phyloP scores from a whole-genome alignment of 306 rosid genomes.

The Castanospermum australe region DNA sequence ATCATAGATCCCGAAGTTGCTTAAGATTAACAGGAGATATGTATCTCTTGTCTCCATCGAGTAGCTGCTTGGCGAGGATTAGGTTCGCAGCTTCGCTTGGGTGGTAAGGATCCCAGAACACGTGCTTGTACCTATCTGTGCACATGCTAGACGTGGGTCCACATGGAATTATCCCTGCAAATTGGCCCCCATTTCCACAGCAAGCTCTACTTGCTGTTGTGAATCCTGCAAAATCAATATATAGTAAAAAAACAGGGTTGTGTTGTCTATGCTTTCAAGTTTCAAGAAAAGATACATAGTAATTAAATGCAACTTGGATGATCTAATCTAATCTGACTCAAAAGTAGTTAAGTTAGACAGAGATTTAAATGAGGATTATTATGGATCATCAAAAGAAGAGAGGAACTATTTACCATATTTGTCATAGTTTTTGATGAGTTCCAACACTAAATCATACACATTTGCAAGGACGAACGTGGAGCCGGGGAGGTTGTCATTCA shows the following conservation, averaged over 20 bases:
- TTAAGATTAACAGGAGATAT: constrained; percentile 81
- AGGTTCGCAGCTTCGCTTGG: constrained; percentile 94
- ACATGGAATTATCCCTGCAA: constrained; percentile 92
- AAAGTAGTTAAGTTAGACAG: background rate
- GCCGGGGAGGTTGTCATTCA: constrained; percentile 72
- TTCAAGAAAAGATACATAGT: too few relatives aligned
- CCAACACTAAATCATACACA: constrained; percentile 74
- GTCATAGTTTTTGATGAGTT: constrained; percentile 59
- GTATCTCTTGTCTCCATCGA: constrained; percentile 69
- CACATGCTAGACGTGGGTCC: constrained; percentile 86
- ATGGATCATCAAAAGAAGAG: background rate
- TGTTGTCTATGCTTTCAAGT: too few relatives aligned
- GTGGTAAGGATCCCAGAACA: constrained; percentile 97
- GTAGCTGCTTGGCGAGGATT: constrained; percentile 66
- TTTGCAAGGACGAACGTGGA: constrained; percentile 76
- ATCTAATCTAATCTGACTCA: too few relatives aligned
- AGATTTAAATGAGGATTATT: background rate
- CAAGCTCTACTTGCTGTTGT: constrained; percentile 76
- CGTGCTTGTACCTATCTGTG: constrained; percentile 63
- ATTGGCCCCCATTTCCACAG: constrained; percentile 94
- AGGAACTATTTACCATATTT: constrained; percentile 50
- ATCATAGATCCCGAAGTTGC: constrained; percentile 65
- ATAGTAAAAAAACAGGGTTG: too few relatives aligned
- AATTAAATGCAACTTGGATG: too few relatives aligned
- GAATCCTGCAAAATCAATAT: constrained; percentile 53